Percentiles rank a stretch among this genome's conserved stretches.
phyloP scores from a whole-genome alignment of 805 yeast genomes.

The Candida railenensis region DNA sequence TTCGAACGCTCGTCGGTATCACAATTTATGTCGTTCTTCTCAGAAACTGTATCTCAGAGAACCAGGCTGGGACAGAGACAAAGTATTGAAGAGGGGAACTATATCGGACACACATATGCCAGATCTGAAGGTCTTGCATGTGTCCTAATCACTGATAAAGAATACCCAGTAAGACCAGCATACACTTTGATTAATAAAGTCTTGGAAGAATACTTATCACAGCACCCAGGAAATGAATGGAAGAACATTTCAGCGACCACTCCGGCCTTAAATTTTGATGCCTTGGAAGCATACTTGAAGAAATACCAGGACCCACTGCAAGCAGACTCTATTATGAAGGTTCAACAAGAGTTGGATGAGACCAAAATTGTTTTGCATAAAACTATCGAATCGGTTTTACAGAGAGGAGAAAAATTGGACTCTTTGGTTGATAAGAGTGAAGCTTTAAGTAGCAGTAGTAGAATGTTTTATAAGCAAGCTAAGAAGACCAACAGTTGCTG shows the following conservation, averaged over 20 bases:
- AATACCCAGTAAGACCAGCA: slow-evolving; percentile 96
- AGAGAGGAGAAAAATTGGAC: slow-evolving; percentile 95
- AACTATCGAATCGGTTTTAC: slow-evolving; percentile 90
- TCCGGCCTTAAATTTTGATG: slow-evolving; percentile 50
- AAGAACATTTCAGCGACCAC: slow-evolving; percentile 42
- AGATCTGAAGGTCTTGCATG: slow-evolving; percentile 90
- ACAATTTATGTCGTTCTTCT: slow-evolving; percentile 93
- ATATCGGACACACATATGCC: slow-evolving; percentile 88
- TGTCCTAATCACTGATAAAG: slow-evolving; percentile 89
- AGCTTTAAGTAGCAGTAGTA: slow-evolving; percentile 81
- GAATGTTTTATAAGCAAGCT: slow-evolving; percentile 96
- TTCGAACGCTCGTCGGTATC: slow-evolving; percentile 81
- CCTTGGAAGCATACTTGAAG: slow-evolving; percentile 65
- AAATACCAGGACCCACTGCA: slow-evolving; percentile 96
- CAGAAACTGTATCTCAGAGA: slow-evolving; percentile 86
- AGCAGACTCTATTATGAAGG: slow-evolving; percentile 96
- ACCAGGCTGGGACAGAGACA: slow-evolving; percentile 91
- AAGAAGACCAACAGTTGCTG: slow-evolving; percentile 90
- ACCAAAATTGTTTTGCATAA: slow-evolving; percentile 95
- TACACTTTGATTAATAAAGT: slow-evolving; percentile 88
- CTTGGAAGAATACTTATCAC: slow-evolving; percentile 83
- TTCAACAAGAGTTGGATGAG: slow-evolving; percentile 96
- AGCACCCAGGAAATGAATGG: slow-evolving; percentile 80
- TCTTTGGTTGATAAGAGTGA: slow-evolving; percentile 93
- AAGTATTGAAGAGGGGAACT: slow-evolving; percentile 86